phyloP scores from a whole-genome alignment of 2,329 filamentous ascomycete species.

The Cryphonectria parasitica region DNA sequence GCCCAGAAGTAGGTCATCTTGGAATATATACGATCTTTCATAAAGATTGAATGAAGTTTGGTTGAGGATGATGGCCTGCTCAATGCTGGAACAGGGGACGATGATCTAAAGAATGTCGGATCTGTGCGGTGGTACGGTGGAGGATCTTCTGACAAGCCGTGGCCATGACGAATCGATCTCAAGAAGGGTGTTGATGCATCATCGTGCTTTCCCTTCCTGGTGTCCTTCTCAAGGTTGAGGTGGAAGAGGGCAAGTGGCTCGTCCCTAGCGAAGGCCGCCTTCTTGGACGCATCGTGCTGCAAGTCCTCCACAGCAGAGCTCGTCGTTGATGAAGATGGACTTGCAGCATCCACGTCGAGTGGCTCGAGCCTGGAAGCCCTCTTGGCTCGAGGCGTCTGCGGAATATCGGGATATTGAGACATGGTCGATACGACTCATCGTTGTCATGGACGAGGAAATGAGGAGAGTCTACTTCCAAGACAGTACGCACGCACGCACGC shows the following conservation, averaged over 20 bases:
- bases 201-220: not conserved
- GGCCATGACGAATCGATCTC: not conserved
- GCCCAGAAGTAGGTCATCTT: conserved; percentile 54
- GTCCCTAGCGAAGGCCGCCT: not conserved
- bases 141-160: not conserved
- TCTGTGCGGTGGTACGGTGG: not conserved
- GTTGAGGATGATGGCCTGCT: not conserved
- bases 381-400: not conserved
- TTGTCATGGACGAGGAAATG: not conserved
- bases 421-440: not conserved
- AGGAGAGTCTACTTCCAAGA: not conserved
- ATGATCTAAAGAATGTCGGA: not conserved
- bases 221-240: not conserved
- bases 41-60: not conserved
- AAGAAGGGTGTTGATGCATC: not conserved
- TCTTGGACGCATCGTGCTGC: not conserved
- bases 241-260: conserved; percentile 1
- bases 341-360: not conserved
- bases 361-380: not conserved
- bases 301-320: not conserved
- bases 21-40: conserved; percentile 23
- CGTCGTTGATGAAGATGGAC: not conserved
- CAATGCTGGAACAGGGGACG: not conserved
- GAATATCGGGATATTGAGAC: not conserved
- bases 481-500: too few species aligned